These are phyloP conservation scores for Phlebiopsis gigantea DNA, from an alignment of 768 basidiomycete genomes.

Conservation along the genomic window DNA sequence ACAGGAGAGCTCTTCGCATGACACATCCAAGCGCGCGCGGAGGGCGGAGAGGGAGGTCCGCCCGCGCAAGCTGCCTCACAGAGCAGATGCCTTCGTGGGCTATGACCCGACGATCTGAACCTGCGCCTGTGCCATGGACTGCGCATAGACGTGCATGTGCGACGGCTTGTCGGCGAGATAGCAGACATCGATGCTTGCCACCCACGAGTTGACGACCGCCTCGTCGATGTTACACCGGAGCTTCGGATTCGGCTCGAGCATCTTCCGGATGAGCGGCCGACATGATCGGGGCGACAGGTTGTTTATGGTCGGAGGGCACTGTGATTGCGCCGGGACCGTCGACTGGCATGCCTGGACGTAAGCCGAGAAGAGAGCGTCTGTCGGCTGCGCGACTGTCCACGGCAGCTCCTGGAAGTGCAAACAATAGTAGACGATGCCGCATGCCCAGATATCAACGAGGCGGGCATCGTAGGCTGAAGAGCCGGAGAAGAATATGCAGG, in stretches of 20 bases:
- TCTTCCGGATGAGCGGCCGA: constrained; percentile 76
- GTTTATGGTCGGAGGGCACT: constrained; percentile 66
- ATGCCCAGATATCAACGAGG: constrained; percentile 96
- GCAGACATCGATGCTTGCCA: constrained; percentile 79
- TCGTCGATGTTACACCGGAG: constrained; percentile 73
- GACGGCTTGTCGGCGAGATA: constrained; percentile 54
- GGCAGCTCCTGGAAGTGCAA: constrained; percentile 97
- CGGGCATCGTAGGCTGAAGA: constrained; percentile 90
- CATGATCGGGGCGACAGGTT: constrained; percentile 86
- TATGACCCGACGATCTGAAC: constrained; percentile 32
- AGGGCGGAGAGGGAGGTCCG: neutral
- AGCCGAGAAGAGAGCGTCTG: constrained; percentile 75
- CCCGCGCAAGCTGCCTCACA: neutral
- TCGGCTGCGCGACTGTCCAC: constrained; percentile 88
- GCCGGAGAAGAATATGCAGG: constrained; percentile 18
- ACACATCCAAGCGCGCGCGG: neutral
- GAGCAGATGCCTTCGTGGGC: neutral
- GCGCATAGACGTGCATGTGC: constrained; percentile 54
- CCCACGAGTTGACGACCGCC: constrained; percentile 72
- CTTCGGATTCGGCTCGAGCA: constrained; percentile 94
- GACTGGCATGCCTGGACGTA: constrained; percentile 60
- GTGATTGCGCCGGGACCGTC: constrained; percentile 37
- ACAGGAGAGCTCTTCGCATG: constrained; percentile 7
- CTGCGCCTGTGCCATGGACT: constrained; percentile 55
- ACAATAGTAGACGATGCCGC: constrained; percentile 97